These are phyloP conservation scores for Amorphotheca resinae DNA, from an alignment of 495 filamentous ascomycete genomes.

Conservation along the genomic window DNA sequence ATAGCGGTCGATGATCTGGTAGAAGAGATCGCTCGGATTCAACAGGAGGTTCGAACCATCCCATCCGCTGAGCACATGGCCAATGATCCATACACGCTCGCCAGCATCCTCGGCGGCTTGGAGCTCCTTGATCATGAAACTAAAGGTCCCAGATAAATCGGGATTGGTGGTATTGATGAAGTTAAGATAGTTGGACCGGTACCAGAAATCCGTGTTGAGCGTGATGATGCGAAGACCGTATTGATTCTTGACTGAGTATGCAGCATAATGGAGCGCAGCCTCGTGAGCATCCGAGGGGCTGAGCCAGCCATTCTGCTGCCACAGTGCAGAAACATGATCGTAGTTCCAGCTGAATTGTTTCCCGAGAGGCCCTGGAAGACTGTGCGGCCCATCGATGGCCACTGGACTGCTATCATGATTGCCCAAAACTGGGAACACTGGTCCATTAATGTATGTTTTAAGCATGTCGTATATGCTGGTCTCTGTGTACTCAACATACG, in stretches of 20 bases:
- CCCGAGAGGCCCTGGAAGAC: constrained; percentile 34
- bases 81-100: constrained; percentile 41
- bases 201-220: constrained; percentile 46
- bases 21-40: constrained; percentile 39
- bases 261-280: constrained; percentile 30
- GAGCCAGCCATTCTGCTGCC: constrained; percentile 38
- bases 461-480: constrained; percentile 25
- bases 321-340: constrained; percentile 32
- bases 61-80: constrained; percentile 39
- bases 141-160: constrained; percentile 34
- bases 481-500: constrained; percentile 32
- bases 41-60: constrained; percentile 39
- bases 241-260: constrained; percentile 33
- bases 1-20: constrained; percentile 43
- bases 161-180: constrained; percentile 38
- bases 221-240: constrained; percentile 40
- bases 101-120: constrained; percentile 38
- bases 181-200: constrained; percentile 37
- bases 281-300: constrained; percentile 27
- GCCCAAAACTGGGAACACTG: constrained; percentile 39
- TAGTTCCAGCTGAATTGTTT: constrained; percentile 46
- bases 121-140: constrained; percentile 39
- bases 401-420: constrained; percentile 42
- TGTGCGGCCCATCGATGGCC: constrained; percentile 22
- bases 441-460: constrained; percentile 41